Percentiles rank a stretch among this genome's conserved stretches.
These are phyloP conservation scores for Chrysosporium queenslandicum DNA, from an alignment of 2,329 filamentous ascomycete genomes.

Conservation along the genomic window DNA sequence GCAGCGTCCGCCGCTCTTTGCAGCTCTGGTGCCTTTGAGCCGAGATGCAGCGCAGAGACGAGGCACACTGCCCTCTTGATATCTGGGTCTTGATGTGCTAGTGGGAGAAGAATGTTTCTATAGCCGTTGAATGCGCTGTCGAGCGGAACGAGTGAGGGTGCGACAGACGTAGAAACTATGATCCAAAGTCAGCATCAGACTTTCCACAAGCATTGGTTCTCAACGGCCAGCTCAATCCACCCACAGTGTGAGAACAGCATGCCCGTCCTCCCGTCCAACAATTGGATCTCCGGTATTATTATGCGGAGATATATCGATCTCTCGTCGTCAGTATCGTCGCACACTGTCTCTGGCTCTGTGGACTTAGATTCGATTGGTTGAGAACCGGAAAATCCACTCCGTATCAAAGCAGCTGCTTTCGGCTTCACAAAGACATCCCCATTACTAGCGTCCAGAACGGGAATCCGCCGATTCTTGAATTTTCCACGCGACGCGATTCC, in stretches of 20 bases:
- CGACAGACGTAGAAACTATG: background rate
- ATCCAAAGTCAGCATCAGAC: no score
- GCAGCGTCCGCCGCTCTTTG: background rate
- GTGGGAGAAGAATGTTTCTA: background rate
- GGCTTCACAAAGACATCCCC: background rate
- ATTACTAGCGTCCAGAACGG: background rate
- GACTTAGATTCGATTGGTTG: no score
- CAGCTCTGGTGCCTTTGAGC: background rate
- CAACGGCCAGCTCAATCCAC: background rate
- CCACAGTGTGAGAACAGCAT: background rate
- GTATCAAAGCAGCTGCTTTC: background rate
- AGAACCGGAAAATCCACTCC: no score
- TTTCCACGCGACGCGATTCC: conserved; percentile 2
- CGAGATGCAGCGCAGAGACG: background rate
- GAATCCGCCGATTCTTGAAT: background rate
- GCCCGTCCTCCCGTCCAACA: background rate
- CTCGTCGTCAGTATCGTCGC: no score
- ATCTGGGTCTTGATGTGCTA: background rate
- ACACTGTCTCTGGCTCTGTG: no score
- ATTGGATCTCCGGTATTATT: conserved; percentile 1
- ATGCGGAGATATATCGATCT: background rate
- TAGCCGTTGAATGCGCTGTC: conserved; percentile 4
- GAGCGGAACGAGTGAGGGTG: background rate
- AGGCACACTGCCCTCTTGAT: background rate
- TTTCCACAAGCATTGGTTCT: no score